Percentiles rank a stretch among this genome's conserved stretches.
Evolutionary conservation across 768 basidiomycete genomes (phyloP).

Genomic region (Pisolithus albus): DNA sequence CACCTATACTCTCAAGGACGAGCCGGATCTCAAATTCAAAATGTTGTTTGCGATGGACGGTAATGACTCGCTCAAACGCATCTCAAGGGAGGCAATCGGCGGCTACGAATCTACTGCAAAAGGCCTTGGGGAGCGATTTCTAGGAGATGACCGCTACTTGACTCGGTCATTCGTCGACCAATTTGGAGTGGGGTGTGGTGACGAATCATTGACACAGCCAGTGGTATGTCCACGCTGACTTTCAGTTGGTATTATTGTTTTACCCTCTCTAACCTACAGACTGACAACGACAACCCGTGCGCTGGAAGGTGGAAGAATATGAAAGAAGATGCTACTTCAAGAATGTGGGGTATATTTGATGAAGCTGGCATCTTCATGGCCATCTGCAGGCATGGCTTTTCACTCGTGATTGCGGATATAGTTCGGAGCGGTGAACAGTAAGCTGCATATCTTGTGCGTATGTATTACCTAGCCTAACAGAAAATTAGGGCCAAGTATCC

Average conservation of each 20-base stretch:
- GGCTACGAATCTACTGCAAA: constrained; percentile 22
- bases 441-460: no score
- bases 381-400: no score
- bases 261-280: background rate
- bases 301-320: background rate
- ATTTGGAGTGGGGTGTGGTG: background rate
- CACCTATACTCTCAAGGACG: constrained; percentile 12
- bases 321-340: background rate
- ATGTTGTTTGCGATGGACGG: constrained; percentile 9
- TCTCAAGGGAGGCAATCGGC: constrained; percentile 27
- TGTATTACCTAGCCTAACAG: no score
- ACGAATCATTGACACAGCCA: background rate
- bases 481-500: no score
- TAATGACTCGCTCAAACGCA: constrained; percentile 17
- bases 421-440: no score
- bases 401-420: no score
- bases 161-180: background rate
- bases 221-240: background rate
- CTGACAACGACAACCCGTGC: background rate
- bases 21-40: constrained; percentile 7
- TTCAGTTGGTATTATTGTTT: background rate
- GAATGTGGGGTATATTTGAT: constrained; percentile 30
- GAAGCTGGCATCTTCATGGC: constrained; percentile 34
- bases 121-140: background rate
- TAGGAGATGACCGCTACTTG: background rate